Evolutionary conservation across 768 basidiomycete genomes (phyloP), one percentile per base, ranked within the genome.

Genomic region (Mycena crocata): DNA sequence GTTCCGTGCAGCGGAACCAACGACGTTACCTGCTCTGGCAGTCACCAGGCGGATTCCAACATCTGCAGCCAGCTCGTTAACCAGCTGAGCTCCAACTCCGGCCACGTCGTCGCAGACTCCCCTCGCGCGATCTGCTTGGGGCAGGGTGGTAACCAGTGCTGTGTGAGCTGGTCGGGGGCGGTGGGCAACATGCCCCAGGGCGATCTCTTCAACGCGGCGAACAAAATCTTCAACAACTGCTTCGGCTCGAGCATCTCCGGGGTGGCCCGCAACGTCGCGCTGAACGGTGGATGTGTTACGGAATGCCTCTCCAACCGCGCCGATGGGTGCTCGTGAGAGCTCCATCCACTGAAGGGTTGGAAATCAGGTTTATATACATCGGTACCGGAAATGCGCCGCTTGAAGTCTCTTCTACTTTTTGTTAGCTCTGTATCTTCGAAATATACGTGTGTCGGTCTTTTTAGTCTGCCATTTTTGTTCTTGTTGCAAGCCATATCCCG

Each of bases 21-120:
- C 51, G 51, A 52, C 51, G 51, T 52, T 13, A 52, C 51, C 34
- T 52, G 34, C 51, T 52, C 32, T 17, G n/a, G 51, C 32, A 37
- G 51, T 34, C 32, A 52, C 34, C n/a, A 35, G 24, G 51, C 21
- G 2, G 23, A 52, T 23, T 52, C 51, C 1, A 34, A 34, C 8
- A 52, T 52, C 21, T 52, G 51, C 51, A 35, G 28, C 34, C 31
- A 52, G 51, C 34, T 52, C 23, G 34, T 52, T 5, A 37, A 52
- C 51, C 9, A 6, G 21, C 19, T 52, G 51, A 37, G 37, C 14
- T 4, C 10, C 34, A 52, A 52, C 34, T 52, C 51, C 1, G 51
- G 51, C 3, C 15, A 7, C 32, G 31, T 37, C 5, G 24, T 52
- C 13, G 51, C n/a, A 2, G 21, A 52, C 34, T 52, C 51, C 34